Base-by-base conservation (phyloP, 306 rosid genomes). In the Lotus japonicus region DNA sequence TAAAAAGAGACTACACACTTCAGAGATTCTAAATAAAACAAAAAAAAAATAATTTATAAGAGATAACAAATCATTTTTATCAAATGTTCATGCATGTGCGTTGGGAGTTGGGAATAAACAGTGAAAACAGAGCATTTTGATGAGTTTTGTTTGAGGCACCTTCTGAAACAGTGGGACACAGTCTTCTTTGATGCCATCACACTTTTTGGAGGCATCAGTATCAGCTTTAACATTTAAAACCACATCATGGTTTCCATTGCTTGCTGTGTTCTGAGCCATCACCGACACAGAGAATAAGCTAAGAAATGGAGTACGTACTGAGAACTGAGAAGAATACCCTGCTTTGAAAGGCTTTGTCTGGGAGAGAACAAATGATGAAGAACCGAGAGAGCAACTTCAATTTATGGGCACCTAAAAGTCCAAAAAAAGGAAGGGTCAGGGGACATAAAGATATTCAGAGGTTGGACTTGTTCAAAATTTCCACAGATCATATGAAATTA, bases 161-260 rank as follows among this genome's bases (percentile, higher is more conserved):
- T 89, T 87, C 53, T 87, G 96, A 50, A 86, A 9, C 75, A 92
- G 84, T 33, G 85, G 79, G 0, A 85, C 82, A 21, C 73, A 61
- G 45, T 71, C 23, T n/a, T 68, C 7, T 4, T 31, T 36, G 28
- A 50, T 6, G 61, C 58, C 0, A 2, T 68, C 49, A 43, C 21
- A 46, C 41, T 36, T 23, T 28, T 58, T 55, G 16, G 80, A 13
- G 9, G 77, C 48, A 35, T 63, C 87, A 7, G 71, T 71, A 16
- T 80, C 73, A 0, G n/a, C n/a, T n/a, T n/a, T n/a, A n/a, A 89
- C 72, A 63, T 76, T 76, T 58, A 89, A 8, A 68, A 46, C 84
- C 14, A 73, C 72, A 0, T 55, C 67, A 45, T 79, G 83, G 67
- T 50, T 81, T 56, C 88, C 92, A 18, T 74, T 81, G 52, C 15